Conservation (phyloP, 768 basidiomycete genomes). For the Boletus rufocinnamomeus region DNA sequence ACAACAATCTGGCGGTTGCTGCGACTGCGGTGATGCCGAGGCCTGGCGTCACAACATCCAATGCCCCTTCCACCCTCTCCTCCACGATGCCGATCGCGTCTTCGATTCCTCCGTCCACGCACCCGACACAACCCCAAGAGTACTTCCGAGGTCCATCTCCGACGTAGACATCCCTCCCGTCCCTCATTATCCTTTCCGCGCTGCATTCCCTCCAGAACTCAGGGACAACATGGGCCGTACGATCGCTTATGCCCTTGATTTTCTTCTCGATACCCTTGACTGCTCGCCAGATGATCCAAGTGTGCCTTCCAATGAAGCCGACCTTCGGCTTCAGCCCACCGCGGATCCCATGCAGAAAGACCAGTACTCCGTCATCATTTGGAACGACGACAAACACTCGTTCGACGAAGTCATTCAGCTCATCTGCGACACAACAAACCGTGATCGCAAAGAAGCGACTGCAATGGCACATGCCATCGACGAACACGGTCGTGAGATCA, state of each 20-base stretch:
- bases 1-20: conserved; percentile 89
- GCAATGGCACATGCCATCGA: conserved; percentile 65
- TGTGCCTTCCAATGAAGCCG: conserved; percentile 66
- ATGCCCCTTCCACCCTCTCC: conserved; percentile 77
- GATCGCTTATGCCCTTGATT: conserved; percentile 78
- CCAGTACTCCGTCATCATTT: conserved; percentile 79
- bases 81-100: conserved; percentile 19
- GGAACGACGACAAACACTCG: conserved; percentile 98
- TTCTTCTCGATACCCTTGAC: conserved; percentile 79
- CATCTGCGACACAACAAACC: conserved; percentile 54
- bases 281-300: conserved; percentile 77
- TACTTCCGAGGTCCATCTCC: conserved; percentile 40
- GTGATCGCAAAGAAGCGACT: conserved; percentile 57
- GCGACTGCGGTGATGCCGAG: conserved; percentile 92
- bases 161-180: conserved; percentile 60
- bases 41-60: conserved; percentile 73
- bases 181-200: conserved; percentile 58
- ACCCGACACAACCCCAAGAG: conserved; percentile 44
- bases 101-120: conserved; percentile 17
- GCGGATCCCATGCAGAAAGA: conserved; percentile 80
- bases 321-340: conserved; percentile 71
- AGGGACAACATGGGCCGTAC: conserved; percentile 75
- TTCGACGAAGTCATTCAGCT: conserved; percentile 84
- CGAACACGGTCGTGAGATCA: conserved; percentile 76
- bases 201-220: conserved; percentile 60